A percentile compares a stretch with the other conserved stretches of the same genome.
Evolutionary conservation across 495 filamentous ascomycete genomes (phyloP).

Genomic region (Daldinia concentrica): DNA sequence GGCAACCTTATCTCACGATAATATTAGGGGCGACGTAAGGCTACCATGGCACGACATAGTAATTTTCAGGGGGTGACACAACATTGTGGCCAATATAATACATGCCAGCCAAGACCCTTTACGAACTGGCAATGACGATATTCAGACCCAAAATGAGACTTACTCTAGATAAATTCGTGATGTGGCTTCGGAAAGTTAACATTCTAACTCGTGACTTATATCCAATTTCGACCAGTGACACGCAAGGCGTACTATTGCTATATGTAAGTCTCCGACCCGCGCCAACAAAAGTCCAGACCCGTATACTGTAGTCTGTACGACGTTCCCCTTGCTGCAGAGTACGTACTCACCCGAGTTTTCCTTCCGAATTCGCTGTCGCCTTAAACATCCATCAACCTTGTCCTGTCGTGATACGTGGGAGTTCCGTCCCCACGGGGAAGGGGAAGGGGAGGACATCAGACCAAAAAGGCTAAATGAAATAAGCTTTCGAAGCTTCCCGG

Average conservation of each 20-base stretch:
- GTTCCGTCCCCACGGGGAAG: constrained; percentile 27
- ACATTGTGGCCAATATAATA: not conserved
- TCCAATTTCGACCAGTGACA: not conserved
- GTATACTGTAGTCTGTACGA: not conserved
- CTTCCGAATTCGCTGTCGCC: constrained; percentile 20
- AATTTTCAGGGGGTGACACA: not conserved
- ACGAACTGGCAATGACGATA: not conserved
- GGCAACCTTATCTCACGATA: not conserved
- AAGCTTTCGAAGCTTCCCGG: constrained; percentile 3
- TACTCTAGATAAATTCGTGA: not conserved
- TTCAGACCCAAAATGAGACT: not conserved
- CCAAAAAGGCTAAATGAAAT: constrained; percentile 25
- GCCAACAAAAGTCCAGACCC: not conserved
- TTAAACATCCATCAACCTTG: constrained; percentile 1
- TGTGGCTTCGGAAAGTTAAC: not conserved
- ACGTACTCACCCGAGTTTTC: not conserved
- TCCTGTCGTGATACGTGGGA: constrained; percentile 11
- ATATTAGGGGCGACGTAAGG: not conserved
- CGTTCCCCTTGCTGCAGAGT: not conserved
- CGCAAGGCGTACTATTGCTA: not conserved
- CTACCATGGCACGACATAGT: not conserved
- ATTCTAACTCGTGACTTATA: not conserved
- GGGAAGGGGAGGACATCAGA: constrained; percentile 15
- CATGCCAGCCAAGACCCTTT: not conserved
- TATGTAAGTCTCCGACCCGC: not conserved